Base-by-base conservation (phyloP, 2,329 filamentous ascomycete species). In the Rhynchosporium secalis region DNA sequence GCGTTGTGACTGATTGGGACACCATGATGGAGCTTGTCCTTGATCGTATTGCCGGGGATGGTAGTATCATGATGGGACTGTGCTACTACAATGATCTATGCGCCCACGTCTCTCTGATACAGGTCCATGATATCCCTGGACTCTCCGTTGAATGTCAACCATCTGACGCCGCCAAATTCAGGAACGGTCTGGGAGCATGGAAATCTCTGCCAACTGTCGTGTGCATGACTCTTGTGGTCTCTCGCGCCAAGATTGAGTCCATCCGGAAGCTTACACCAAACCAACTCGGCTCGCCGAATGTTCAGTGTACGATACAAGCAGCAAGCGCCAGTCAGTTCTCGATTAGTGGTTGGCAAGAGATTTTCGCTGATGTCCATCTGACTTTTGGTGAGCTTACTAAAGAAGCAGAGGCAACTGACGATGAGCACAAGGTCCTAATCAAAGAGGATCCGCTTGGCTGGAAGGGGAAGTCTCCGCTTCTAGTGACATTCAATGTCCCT, bases 201-300 rank as follows among this genome's bases (percentile, higher is more conserved):
- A 36, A 60, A 12, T 10, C 57, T n/a, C 36, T 62, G 5, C 63
- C 65, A 2, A 3, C 28, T 3, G 40, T 63, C 1, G 29, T 65
- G 0, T 65, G 65, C 45, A 29, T 62, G 8, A 62, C 58, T 29
- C 38, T 65, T 31, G 58, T 29, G 5, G 52, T 66, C 13, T 55
- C 65, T 9, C 57, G 52, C 26, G 5, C 20, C 3, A 56, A 33
- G 4, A 12, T 65, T 7, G 13, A 56, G 4, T 13, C 51, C 8
- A 15, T 65, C 10, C 63, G 38, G 15, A 36, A 54, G 3, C 26
- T 58, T 20, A 3, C 31, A n/a, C 3, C n/a, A 8, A 40, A 29
- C 33, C 12, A 55, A n/a, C 5, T 36, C 8, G 55, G 52, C 4
- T 54, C 41, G 4, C 54, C 62, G 7, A 58, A 48, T 5, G 9